Conservation (phyloP, 345 rosid species). For the Eucalyptus tenuipes region DNA sequence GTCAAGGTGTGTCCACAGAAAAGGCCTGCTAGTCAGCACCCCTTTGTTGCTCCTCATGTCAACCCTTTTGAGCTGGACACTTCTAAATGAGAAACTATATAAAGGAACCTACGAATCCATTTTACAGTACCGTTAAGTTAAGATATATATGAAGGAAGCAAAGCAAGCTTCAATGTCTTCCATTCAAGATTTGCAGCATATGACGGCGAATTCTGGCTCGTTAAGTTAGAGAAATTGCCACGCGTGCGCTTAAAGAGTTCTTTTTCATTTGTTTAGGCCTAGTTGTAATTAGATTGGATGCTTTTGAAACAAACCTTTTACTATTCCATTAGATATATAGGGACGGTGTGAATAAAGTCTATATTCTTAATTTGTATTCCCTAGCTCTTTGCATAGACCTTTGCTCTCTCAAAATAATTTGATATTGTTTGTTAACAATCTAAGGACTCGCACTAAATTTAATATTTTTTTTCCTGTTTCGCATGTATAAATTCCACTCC, state of each 20-base stretch:
- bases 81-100: too few relatives aligned
- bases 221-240: not conserved
- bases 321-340: not conserved
- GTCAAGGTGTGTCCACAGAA: too few relatives aligned
- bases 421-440: not conserved
- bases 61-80: too few relatives aligned
- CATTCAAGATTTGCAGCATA: not conserved
- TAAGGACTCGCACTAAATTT: not conserved
- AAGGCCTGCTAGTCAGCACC: too few relatives aligned
- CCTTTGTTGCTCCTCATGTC: too few relatives aligned
- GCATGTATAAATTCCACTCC: fast-evolving
- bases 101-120: not conserved
- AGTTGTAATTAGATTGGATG: not conserved
- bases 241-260: not conserved
- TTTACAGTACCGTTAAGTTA: not conserved
- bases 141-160: not conserved
- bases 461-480: too few relatives aligned
- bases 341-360: not conserved
- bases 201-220: not conserved
- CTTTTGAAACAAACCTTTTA: not conserved
- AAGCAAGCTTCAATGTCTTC: not conserved
- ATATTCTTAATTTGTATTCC: not conserved
- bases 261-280: not conserved
- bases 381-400: not conserved
- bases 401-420: not conserved